A percentile compares a stretch with the other conserved stretches of the same genome.
These are phyloP conservation scores for Rhodotorula sp. DNA, from an alignment of 1,284 basidiomycete species.

Conservation along the genomic window DNA sequence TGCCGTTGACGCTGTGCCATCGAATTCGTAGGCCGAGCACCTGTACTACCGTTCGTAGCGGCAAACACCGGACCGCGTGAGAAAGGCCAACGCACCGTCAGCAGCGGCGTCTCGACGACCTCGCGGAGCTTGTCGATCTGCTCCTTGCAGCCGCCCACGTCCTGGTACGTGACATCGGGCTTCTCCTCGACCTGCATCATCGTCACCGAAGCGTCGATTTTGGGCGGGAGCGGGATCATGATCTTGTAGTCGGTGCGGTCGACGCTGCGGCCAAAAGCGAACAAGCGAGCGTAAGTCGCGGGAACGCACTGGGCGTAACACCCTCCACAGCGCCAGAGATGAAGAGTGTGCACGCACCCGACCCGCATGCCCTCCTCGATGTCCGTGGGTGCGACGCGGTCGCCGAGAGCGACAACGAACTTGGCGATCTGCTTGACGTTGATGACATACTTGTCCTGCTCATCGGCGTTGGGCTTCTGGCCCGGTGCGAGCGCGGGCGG, in stretches of 20 bases:
- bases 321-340: slow-evolving; percentile 45
- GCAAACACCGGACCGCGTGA: too few species aligned
- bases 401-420: slow-evolving; percentile 96
- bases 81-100: slow-evolving; percentile 64
- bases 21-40: too few species aligned
- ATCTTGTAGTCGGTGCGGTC: slow-evolving; percentile 90
- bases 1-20: too few species aligned
- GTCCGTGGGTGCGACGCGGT: slow-evolving; percentile 94
- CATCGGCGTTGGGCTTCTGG: slow-evolving; percentile 64
- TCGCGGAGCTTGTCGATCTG: slow-evolving; percentile 99
- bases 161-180: slow-evolving; percentile 97
- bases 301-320: not conserved
- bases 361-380: slow-evolving; percentile 99
- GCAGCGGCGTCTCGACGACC: slow-evolving; percentile 96
- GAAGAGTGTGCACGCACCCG: slow-evolving; percentile 63
- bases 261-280: slow-evolving; percentile 44
- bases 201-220: slow-evolving; percentile 98
- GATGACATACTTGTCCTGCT: slow-evolving; percentile 99
- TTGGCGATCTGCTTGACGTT: slow-evolving; percentile 99
- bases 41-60: too few species aligned
- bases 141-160: slow-evolving; percentile 98
- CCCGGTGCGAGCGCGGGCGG: slow-evolving; percentile 35
- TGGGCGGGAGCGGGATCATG: slow-evolving; percentile 98
- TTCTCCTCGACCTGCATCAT: slow-evolving; percentile 99
- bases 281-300: too few species aligned